A percentile compares a stretch with the other conserved stretches of the same genome.
Evolutionary conservation across 306 rosid species (phyloP).

Genomic region (Quercus dentata): DNA sequence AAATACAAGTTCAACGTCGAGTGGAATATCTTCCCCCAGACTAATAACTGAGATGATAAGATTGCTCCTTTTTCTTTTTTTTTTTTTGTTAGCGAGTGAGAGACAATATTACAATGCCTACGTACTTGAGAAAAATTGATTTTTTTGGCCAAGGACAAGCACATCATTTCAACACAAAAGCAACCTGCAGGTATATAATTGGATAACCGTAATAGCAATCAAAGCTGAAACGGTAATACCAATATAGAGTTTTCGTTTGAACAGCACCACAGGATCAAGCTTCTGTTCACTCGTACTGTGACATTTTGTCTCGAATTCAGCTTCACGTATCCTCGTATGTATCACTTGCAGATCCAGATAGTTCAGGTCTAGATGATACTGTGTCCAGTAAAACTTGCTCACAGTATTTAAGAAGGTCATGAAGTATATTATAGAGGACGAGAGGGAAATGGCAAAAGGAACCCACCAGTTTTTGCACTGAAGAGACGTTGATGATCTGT

Average conservation of each 20-base stretch:
- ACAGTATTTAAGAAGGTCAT: neutral
- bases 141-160: no score
- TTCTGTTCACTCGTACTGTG: neutral
- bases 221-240: neutral
- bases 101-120: no score
- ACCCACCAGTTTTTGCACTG: neutral
- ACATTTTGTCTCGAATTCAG: neutral
- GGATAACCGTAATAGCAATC: neutral
- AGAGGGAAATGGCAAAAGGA: neutral
- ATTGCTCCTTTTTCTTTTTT: no score
- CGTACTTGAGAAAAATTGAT: no score
- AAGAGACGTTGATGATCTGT: neutral
- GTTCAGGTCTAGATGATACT: neutral
- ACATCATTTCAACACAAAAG: neutral
- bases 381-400: neutral
- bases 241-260: slow-evolving; percentile 9
- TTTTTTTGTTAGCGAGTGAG: no score
- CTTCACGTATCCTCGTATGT: neutral
- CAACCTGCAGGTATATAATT: neutral
- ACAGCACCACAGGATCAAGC: neutral
- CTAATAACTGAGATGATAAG: no score
- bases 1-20: no score
- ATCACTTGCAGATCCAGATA: neutral
- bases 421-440: neutral
- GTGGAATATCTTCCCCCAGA: no score